These are phyloP conservation scores for Podospora fimiseda DNA, from an alignment of 495 filamentous ascomycete species.

Conservation along the genomic window DNA sequence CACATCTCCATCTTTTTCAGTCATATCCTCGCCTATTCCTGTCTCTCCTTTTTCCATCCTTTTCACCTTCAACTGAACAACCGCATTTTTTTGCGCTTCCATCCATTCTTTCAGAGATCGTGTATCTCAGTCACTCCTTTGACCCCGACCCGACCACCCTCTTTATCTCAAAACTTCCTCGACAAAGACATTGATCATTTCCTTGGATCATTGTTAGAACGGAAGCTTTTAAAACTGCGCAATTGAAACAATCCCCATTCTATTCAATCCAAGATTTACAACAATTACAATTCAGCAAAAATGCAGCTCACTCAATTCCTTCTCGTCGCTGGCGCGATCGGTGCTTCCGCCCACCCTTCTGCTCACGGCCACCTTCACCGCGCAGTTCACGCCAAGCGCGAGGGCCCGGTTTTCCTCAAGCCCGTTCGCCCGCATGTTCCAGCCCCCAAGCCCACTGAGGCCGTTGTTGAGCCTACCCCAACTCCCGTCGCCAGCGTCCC, in stretches of 20 bases:
- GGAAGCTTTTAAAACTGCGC: not conserved
- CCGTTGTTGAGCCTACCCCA: slow-evolving; percentile 3
- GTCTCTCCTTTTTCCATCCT: slow-evolving; percentile 14
- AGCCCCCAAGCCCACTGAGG: slow-evolving; percentile 4
- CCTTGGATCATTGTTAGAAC: too few relatives aligned
- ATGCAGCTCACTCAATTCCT: slow-evolving; percentile 27
- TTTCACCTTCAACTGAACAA: slow-evolving; percentile 9
- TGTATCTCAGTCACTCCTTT: slow-evolving; percentile 31
- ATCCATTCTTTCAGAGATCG: slow-evolving; percentile 31
- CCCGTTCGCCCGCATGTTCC: slow-evolving; percentile 16
- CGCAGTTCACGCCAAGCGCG: slow-evolving; percentile 18
- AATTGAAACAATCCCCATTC: not conserved
- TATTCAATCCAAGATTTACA: too few relatives aligned
- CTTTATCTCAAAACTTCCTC: slow-evolving; percentile 1
- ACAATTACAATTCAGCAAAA: too few relatives aligned
- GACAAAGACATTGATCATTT: too few relatives aligned
- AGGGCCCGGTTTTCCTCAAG: slow-evolving; percentile 18
- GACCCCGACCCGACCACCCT: slow-evolving; percentile 12
- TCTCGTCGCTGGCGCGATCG: slow-evolving; percentile 25
- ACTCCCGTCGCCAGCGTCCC: slow-evolving; percentile 1
- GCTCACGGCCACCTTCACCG: slow-evolving; percentile 30
- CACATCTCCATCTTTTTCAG: not conserved
- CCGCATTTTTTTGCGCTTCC: slow-evolving; percentile 24
- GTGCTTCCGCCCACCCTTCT: slow-evolving; percentile 25
- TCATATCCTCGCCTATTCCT: slow-evolving; percentile 9